Conservation (phyloP, 345 rosid species). For the Cardiospermum halicacabum region DNA sequence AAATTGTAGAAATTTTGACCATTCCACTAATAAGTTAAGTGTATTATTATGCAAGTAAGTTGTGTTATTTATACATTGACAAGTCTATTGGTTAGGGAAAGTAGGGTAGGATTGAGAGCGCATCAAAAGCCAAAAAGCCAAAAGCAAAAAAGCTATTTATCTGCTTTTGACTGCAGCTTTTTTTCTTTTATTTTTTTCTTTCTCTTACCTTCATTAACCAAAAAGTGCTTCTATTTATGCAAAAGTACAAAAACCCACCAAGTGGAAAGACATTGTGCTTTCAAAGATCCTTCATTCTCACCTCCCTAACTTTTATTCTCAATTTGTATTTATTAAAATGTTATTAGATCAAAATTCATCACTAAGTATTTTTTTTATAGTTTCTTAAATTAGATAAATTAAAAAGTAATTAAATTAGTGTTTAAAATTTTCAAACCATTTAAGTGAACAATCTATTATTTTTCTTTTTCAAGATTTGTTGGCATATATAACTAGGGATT, state of each 20-base stretch:
- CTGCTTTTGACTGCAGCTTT: constrained; percentile 17
- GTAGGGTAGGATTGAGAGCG: constrained; percentile 16
- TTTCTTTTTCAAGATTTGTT: no score
- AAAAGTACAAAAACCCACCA: constrained; percentile 15
- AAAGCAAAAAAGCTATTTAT: constrained; percentile 5
- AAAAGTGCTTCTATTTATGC: neutral
- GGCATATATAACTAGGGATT: no score
- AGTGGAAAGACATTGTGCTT: constrained; percentile 19
- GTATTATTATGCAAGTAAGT: no score
- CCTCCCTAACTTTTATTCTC: neutral
- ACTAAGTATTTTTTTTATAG: no score
- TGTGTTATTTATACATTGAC: no score
- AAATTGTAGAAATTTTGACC: constrained; percentile 1
- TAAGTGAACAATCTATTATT: no score
- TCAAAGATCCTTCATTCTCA: neutral
- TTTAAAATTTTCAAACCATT: no score
- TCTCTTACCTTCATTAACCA: constrained; percentile 1
- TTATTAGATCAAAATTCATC: no score
- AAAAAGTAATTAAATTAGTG: no score
- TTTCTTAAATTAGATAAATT: no score
- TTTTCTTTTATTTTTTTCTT: neutral
- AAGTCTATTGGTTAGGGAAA: neutral
- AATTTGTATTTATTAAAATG: no score
- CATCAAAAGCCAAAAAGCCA: constrained; percentile 9
- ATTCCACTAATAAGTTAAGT: neutral